These are phyloP conservation scores for Cymbopogon flexuosus DNA, from an alignment of 202 grass and related monocot genomes.

Conservation along the genomic window DNA sequence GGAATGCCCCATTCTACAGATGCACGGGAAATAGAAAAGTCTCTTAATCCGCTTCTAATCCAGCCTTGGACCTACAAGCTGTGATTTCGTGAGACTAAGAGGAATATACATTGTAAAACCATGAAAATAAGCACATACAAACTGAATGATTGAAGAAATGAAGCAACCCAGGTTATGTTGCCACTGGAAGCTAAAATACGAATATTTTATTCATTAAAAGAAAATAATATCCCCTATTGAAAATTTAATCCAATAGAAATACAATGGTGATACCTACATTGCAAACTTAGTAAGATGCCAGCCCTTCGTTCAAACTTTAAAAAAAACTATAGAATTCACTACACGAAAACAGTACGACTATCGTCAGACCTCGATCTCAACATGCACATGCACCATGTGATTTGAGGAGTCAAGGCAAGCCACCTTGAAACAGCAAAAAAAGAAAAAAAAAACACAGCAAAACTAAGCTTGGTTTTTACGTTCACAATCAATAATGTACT, in stretches of 20 bases:
- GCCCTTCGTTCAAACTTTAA: neutral
- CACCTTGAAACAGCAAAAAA: neutral
- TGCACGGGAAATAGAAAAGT: conserved; percentile 90
- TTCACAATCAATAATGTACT: neutral
- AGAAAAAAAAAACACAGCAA: too few species aligned
- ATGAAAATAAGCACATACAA: conserved; percentile 12
- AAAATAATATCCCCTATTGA: neutral
- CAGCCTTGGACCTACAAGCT: conserved; percentile 95
- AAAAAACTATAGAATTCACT: neutral
- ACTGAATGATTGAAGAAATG: conserved; percentile 8
- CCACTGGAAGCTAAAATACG: neutral
- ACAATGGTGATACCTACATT: neutral
- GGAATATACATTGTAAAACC: neutral
- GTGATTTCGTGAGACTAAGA: conserved; percentile 43
- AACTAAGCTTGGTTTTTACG: too few species aligned
- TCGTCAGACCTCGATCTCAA: neutral
- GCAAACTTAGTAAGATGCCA: conserved; percentile 1
- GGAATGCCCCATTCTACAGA: conserved; percentile 98
- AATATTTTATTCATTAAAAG: neutral
- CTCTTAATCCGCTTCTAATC: conserved; percentile 89
- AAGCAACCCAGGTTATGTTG: neutral
- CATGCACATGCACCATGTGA: conserved; percentile 14
- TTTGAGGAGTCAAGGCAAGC: conserved; percentile 14
- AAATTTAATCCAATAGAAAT: conserved; percentile 1
- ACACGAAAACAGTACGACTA: neutral